Evolutionary conservation across 305 asterid genomes (phyloP), one percentile per base, ranked within the genome.

Genomic region (Fraxinus greggii): DNA sequence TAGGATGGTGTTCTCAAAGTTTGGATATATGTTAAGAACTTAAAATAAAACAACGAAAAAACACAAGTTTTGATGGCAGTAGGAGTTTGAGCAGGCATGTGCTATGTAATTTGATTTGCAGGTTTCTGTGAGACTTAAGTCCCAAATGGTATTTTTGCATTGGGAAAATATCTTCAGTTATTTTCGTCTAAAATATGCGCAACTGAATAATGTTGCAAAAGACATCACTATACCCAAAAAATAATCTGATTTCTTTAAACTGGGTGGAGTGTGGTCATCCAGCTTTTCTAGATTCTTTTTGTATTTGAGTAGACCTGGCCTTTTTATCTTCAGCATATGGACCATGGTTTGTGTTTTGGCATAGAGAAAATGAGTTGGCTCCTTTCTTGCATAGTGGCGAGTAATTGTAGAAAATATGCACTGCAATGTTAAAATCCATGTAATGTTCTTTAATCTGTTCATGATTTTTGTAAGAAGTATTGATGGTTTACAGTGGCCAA

Each of bases 21-120:
- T 63, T 4, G 97, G 92, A 78, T 5, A 28, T 69, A 28, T 67
- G 29, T 65, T 21, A 24, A 54, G 32, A 36, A 15, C 56, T 32
- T 61, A 4, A 42, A 36, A 42, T 42, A 80, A 63, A 38, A 32
- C 72, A 63, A 63, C 31, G 51, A 36, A 19, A 51, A 77, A 69
- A 69, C 75, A 42, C 48, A 23, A 59, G 77, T 86, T 42, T 48
- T 21, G 3, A 28, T 51, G 51, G 28, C 73, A 38, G 15, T 73
- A 19, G 65, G 19, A 73, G 80, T 45, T 77, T 48, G 51, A 81
- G 32, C 17, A 28, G 72, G 59, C 26, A 45, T 10, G 56, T 21
- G 38, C 45, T 69, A 31, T 67, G 40, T 72, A 73, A 35, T 13
- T 19, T 33, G 29, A 69, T 29, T n/a, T 80, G 32, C 65, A 23